Evolutionary conservation across 2,329 filamentous ascomycete species (phyloP).

Genomic region (Pseudocercospora macadamiae): DNA sequence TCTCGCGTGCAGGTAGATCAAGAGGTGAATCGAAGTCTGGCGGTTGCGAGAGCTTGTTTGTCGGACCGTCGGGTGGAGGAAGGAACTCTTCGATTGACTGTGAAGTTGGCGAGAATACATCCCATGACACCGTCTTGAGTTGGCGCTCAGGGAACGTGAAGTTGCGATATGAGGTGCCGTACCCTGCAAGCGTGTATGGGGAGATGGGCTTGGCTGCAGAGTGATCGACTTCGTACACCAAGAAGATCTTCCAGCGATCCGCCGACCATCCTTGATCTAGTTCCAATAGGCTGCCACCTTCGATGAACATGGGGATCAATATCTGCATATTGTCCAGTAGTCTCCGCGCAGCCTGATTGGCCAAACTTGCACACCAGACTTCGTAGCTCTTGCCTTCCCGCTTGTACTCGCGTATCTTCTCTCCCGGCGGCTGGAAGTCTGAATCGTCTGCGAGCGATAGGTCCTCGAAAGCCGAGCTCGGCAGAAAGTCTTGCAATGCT

Average conservation of each 20-base stretch:
- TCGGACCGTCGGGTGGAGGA: slow-evolving; percentile 29
- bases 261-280: slow-evolving; percentile 72
- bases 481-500: slow-evolving; percentile 67
- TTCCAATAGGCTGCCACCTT: slow-evolving; percentile 80
- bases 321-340: slow-evolving; percentile 82
- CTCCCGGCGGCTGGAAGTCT: slow-evolving; percentile 73
- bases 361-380: slow-evolving; percentile 78
- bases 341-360: slow-evolving; percentile 68
- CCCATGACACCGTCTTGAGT: slow-evolving; percentile 23
- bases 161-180: slow-evolving; percentile 87
- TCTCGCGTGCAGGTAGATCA: slow-evolving; percentile 72
- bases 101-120: slow-evolving; percentile 27
- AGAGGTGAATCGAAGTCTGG: slow-evolving; percentile 50
- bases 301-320: slow-evolving; percentile 83
- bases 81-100: slow-evolving; percentile 32
- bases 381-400: slow-evolving; percentile 70
- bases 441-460: slow-evolving; percentile 41
- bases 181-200: slow-evolving; percentile 83
- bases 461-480: slow-evolving; percentile 58
- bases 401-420: slow-evolving; percentile 66
- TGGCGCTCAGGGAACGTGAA: slow-evolving; percentile 49
- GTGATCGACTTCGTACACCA: slow-evolving; percentile 55
- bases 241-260: slow-evolving; percentile 89
- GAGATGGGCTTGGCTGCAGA: slow-evolving; percentile 46
- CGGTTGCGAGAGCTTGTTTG: slow-evolving; percentile 22